These are phyloP conservation scores for Xylariales sp. DNA, from an alignment of 2,329 filamentous ascomycete genomes.

Conservation along the genomic window DNA sequence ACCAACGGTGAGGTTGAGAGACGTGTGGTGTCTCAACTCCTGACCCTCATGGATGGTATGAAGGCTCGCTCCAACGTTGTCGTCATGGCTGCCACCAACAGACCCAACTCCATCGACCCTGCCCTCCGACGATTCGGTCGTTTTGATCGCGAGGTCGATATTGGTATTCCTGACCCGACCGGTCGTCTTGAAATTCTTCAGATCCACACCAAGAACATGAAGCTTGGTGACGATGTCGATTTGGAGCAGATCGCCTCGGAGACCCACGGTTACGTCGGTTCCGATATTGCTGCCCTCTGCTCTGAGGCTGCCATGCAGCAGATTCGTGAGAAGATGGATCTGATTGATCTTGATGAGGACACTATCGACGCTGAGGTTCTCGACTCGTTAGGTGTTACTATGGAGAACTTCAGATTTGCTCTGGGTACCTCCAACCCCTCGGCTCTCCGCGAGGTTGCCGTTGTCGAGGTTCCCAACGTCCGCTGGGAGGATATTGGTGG, in stretches of 20 bases:
- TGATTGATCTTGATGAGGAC: conserved; percentile 97
- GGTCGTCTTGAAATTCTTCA: conserved; percentile 98
- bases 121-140: conserved; percentile 96
- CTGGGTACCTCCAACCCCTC: conserved; percentile 98
- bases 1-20: conserved; percentile 98
- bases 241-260: conserved; percentile 94
- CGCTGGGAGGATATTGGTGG: conserved; percentile 99
- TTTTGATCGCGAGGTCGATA: conserved; percentile 98
- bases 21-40: conserved; percentile 93
- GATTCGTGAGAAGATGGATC: conserved; percentile 99
- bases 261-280: conserved; percentile 98
- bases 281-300: conserved; percentile 95
- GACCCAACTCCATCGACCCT: conserved; percentile 97
- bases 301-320: conserved; percentile 99
- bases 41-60: conserved; percentile 99
- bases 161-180: conserved; percentile 95
- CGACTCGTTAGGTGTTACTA: conserved; percentile 95
- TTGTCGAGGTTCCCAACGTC: conserved; percentile 98
- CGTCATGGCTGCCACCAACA: conserved; percentile 98
- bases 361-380: conserved; percentile 98
- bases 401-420: conserved; percentile 99
- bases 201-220: conserved; percentile 99
- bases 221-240: conserved; percentile 93
- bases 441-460: conserved; percentile 94
- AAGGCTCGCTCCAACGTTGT: conserved; percentile 98